Evolutionary conservation across 176 grass and related monocot genomes (phyloP), one percentile per base, ranked within the genome.

Genomic region (Hyparrhenia diplandra): DNA sequence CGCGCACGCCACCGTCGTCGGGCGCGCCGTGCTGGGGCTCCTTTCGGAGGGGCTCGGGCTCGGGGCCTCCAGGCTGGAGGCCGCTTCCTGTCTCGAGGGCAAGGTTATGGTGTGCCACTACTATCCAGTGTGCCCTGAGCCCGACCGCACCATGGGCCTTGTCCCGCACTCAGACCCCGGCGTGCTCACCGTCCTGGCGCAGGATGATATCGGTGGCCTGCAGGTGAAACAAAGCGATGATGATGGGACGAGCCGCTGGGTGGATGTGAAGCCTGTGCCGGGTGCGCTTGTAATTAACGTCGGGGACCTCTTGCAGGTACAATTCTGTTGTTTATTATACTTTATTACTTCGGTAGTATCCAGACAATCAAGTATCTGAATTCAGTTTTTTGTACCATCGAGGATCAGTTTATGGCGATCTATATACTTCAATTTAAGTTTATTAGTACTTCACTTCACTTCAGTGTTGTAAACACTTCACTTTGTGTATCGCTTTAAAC

Each of bases 121-220:
- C 87, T 97, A 97, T 70, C 94, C 94, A 9, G 83, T 82, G 36
- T 97, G 91, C 85, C 94, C 94, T 0, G 89, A 97, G 85, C 94
- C 94, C 11, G 87, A 97, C 25, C 83, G 80, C 29, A 94, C 94
- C 82, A 86, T 90, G 89, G 94, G 94, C 8, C 0, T 80, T 9
- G 89, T 88, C 46, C 42, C 89, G 25, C 94, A 97, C 89, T 92
- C 94, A 5, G 94, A 97, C 73, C 89, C 94, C 1, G 87, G 87
- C 32, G 94, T 84, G 64, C 80, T 97, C 28, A 92, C 91, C 2
- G 83, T 94, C 28, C 80, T 97, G 21, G 76, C 85, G 42, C 94
- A 97, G 83, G 91, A 94, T 31, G 24, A 2, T 31, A 64, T 88
- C 23, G 94, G 94, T 43, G 94, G 94, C 20, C 80, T 97, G 73